Conservation (phyloP, 208 protist species). For the Leishmania aethiopica region DNA sequence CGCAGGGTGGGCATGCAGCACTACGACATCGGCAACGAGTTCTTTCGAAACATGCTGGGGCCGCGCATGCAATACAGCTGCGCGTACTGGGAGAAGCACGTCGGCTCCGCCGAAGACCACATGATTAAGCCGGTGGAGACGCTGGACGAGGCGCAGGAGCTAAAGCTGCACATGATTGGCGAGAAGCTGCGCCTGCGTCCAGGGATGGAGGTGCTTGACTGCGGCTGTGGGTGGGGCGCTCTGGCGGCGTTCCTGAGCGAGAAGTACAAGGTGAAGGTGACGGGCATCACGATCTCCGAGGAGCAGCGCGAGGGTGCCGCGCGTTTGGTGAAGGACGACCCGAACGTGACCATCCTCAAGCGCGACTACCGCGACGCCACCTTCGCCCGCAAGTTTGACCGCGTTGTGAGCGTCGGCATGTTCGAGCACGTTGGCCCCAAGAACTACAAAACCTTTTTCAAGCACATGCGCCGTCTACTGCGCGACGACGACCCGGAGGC, state of each 20-base stretch:
- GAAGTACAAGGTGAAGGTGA: conserved; percentile 60
- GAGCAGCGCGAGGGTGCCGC: conserved; percentile 52
- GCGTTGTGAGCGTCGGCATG: conserved; percentile 84
- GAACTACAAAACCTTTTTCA: conserved; percentile 81
- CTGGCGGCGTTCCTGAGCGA: conserved; percentile 62
- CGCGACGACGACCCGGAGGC: conserved; percentile 59
- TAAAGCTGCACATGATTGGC: conserved; percentile 78
- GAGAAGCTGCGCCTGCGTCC: conserved; percentile 70
- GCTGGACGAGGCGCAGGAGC: conserved; percentile 75
- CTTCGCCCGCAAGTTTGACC: conserved; percentile 53
- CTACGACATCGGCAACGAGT: conserved; percentile 78
- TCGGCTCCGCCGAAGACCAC: conserved; percentile 20
- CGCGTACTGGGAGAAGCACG: conserved; percentile 56
- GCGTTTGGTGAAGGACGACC: conserved; percentile 27
- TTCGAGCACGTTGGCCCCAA: conserved; percentile 84
- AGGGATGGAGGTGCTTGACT: conserved; percentile 72
- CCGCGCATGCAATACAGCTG: conserved; percentile 80
- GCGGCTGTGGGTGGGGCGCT: conserved; percentile 84
- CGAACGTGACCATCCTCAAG: conserved; percentile 48
- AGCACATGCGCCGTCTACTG: conserved; percentile 57
- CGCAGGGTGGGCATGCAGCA: conserved; percentile 62
- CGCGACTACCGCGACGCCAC: conserved; percentile 81
- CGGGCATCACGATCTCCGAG: conserved; percentile 77
- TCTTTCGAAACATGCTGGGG: conserved; percentile 76
- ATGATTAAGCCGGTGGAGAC: conserved; percentile 20